Evolutionary conservation across 208 protist species (phyloP).

Genomic region (Herpetomonas samuelpessoai): DNA sequence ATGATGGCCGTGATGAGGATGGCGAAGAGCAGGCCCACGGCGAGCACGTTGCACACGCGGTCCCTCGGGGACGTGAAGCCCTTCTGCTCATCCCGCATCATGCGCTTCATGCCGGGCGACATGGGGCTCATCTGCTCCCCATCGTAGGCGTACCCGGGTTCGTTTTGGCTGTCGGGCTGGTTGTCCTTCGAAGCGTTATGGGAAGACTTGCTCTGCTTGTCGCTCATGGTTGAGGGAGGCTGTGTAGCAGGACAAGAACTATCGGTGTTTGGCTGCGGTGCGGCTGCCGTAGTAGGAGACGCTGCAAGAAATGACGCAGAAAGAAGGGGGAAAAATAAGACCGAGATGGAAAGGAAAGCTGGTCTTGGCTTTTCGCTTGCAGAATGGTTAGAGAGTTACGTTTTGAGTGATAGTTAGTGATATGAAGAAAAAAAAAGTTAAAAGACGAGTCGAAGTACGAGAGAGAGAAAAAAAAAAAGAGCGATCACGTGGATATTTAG

Average conservation of each 20-base stretch:
- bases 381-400: constrained; percentile 2
- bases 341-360: not conserved
- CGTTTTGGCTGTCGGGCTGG: constrained; percentile 4
- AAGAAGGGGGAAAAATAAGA: not conserved
- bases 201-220: not conserved
- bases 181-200: not conserved
- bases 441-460: not conserved
- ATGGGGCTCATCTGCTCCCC: constrained; percentile 25
- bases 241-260: too few species aligned
- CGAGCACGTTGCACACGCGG: constrained; percentile 29
- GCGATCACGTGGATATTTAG: not conserved
- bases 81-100: constrained; percentile 8
- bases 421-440: not conserved
- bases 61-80: constrained; percentile 11
- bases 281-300: too few species aligned
- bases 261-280: too few species aligned
- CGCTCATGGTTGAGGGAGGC: not conserved
- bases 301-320: too few species aligned
- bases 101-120: constrained; percentile 16
- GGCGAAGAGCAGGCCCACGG: constrained; percentile 32
- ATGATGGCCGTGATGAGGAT: constrained; percentile 41
- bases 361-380: too few species aligned
- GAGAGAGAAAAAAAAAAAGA: constrained; percentile 6
- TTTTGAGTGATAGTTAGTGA: not conserved
- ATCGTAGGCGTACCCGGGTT: constrained; percentile 17